phyloP scores from a whole-genome alignment of 371 early-diverging fungal genomes.

The Apophysomyces sp. region DNA sequence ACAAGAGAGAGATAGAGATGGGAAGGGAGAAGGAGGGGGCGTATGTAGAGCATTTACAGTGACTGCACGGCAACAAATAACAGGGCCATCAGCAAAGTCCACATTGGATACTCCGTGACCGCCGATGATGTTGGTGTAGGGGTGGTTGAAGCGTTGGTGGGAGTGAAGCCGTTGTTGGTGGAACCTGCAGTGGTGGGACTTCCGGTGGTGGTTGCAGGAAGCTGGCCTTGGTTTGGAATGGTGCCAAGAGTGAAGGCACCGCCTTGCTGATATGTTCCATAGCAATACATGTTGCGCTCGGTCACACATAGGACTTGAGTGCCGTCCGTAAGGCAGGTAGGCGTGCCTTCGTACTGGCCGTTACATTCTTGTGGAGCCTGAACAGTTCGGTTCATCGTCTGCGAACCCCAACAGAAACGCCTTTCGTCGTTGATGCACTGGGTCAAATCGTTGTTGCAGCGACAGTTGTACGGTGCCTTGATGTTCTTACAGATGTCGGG shows the following conservation, averaged over 20 bases:
- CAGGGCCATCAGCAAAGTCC: neutral
- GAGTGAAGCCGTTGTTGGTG: neutral
- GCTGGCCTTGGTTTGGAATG: conserved; percentile 17
- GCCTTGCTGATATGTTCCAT: conserved; percentile 17
- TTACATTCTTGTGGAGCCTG: conserved; percentile 29
- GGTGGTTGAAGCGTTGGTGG: neutral
- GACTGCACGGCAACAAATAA: neutral
- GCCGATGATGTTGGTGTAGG: neutral
- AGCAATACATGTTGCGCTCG: conserved; percentile 39
- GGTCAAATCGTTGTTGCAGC: conserved; percentile 33
- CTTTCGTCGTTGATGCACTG: conserved; percentile 23
- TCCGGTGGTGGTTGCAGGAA: neutral
- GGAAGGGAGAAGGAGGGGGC: neutral
- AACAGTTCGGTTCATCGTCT: conserved; percentile 20
- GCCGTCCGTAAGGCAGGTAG: conserved; percentile 37
- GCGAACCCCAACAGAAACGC: conserved; percentile 46
- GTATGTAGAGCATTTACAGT: neutral
- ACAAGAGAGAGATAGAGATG: neutral
- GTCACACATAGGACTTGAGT: conserved; percentile 43
- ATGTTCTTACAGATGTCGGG: conserved; percentile 35
- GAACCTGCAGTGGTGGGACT: neutral
- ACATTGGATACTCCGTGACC: neutral
- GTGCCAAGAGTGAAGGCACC: conserved; percentile 12
- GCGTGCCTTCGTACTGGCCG: conserved; percentile 19
- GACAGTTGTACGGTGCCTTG: conserved; percentile 22